Conservation (phyloP, 2,329 filamentous ascomycete species). For the Gremmenia infestans region DNA sequence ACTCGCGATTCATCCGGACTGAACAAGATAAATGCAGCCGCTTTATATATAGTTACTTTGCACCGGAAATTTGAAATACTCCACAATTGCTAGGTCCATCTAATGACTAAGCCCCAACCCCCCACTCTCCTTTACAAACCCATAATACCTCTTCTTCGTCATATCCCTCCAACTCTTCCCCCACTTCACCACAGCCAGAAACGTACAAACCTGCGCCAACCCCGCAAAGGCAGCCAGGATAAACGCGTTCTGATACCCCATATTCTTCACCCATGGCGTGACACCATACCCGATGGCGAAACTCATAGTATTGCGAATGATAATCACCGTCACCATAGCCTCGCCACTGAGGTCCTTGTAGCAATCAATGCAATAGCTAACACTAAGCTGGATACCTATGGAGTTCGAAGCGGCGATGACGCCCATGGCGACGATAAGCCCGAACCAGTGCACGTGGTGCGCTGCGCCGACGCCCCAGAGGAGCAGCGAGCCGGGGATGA, state of each 20-base stretch:
- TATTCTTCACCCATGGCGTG: slow-evolving; percentile 39
- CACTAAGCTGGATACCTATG: slow-evolving; percentile 38
- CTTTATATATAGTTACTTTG: too few species aligned
- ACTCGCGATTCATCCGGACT: too few species aligned
- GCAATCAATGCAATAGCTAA: slow-evolving; percentile 44
- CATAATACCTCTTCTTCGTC: slow-evolving; percentile 35
- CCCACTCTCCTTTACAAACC: slow-evolving; percentile 32
- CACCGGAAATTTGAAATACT: too few species aligned
- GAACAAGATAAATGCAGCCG: too few species aligned
- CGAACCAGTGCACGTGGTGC: slow-evolving; percentile 41
- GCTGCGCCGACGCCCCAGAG: slow-evolving; percentile 48
- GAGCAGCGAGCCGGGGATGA: slow-evolving; percentile 41
- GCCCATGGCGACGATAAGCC: slow-evolving; percentile 43
- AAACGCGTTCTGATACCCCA: slow-evolving; percentile 42
- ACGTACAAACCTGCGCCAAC: slow-evolving; percentile 36
- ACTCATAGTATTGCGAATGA: slow-evolving; percentile 44
- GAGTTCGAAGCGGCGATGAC: slow-evolving; percentile 40
- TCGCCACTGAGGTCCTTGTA: slow-evolving; percentile 45
- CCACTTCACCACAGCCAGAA: slow-evolving; percentile 44
- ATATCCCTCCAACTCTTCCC: slow-evolving; percentile 40
- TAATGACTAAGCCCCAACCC: slow-evolving; percentile 10
- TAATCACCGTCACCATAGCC: slow-evolving; percentile 45
- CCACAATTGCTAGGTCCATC: background rate
- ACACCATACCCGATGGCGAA: slow-evolving; percentile 48
- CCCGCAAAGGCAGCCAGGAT: slow-evolving; percentile 37